A percentile compares a stretch with the other conserved stretches of the same genome.
These are phyloP conservation scores for Aspergillus novoparasiticus DNA, from an alignment of 2,329 filamentous ascomycete genomes.

Conservation along the genomic window DNA sequence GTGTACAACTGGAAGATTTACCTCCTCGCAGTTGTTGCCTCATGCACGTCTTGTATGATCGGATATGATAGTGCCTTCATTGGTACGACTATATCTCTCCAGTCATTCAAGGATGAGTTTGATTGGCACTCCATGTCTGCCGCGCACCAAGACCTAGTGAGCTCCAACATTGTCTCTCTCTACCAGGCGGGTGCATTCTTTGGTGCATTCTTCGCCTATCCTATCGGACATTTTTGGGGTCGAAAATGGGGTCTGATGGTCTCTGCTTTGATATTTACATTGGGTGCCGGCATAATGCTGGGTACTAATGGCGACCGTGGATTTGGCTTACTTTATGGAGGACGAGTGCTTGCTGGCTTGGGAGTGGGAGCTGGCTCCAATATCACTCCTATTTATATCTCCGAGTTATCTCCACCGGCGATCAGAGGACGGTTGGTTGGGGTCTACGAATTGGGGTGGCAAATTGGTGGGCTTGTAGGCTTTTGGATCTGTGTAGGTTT, in stretches of 20 bases:
- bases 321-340: slow-evolving; percentile 62
- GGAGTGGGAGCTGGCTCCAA: slow-evolving; percentile 60
- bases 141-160: slow-evolving; percentile 55
- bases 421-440: slow-evolving; percentile 63
- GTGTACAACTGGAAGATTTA: slow-evolving; percentile 65
- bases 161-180: slow-evolving; percentile 76
- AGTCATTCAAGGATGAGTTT: slow-evolving; percentile 72
- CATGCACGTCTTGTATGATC: slow-evolving; percentile 61
- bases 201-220: slow-evolving; percentile 71
- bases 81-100: slow-evolving; percentile 71
- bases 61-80: slow-evolving; percentile 75
- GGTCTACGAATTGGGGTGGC: slow-evolving; percentile 60
- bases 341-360: slow-evolving; percentile 60
- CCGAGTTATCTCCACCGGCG: slow-evolving; percentile 59
- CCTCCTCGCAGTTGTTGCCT: slow-evolving; percentile 56
- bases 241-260: slow-evolving; percentile 65
- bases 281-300: slow-evolving; percentile 74
- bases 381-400: slow-evolving; percentile 63
- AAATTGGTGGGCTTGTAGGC: slow-evolving; percentile 53
- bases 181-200: slow-evolving; percentile 87
- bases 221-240: slow-evolving; percentile 67
- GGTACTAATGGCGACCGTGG: slow-evolving; percentile 64
- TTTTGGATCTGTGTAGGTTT: slow-evolving; percentile 53
- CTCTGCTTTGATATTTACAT: slow-evolving; percentile 65
- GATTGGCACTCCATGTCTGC: slow-evolving; percentile 54